These are phyloP conservation scores for Sarocladium kiliense DNA, from an alignment of 2,329 filamentous ascomycete species.

Conservation along the genomic window DNA sequence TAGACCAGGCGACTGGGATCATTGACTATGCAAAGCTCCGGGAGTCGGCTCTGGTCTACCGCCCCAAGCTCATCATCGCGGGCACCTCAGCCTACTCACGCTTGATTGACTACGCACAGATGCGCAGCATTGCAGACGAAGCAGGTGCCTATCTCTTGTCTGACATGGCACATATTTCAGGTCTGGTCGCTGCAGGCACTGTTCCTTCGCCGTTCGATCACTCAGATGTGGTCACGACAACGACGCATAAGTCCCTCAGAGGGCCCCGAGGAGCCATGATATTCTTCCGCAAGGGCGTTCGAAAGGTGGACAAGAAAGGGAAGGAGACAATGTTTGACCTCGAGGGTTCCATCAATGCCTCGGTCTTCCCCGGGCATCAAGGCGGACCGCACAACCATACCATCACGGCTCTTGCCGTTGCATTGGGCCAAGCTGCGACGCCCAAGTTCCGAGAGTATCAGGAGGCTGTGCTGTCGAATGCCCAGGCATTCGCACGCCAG, in stretches of 20 bases:
- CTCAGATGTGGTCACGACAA: conserved; percentile 94
- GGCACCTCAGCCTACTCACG: conserved; percentile 92
- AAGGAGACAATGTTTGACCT: conserved; percentile 75
- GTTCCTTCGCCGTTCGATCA: conserved; percentile 82
- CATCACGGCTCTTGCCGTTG: conserved; percentile 88
- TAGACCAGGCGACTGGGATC: conserved; percentile 79
- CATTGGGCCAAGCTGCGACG: conserved; percentile 82
- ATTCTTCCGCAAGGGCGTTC: conserved; percentile 90
- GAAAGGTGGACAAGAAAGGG: conserved; percentile 75
- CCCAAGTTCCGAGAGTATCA: conserved; percentile 89
- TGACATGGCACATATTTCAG: conserved; percentile 95
- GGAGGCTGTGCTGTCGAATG: conserved; percentile 77
- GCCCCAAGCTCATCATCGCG: conserved; percentile 89
- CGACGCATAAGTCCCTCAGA: conserved; percentile 92
- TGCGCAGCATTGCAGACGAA: conserved; percentile 83
- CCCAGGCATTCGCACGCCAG: conserved; percentile 71
- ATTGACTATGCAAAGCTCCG: conserved; percentile 91
- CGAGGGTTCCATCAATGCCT: conserved; percentile 86
- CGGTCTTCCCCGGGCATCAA: conserved; percentile 95
- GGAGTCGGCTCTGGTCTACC: conserved; percentile 77
- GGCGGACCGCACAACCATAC: conserved; percentile 98
- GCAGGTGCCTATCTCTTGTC: conserved; percentile 84
- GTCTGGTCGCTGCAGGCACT: conserved; percentile 82
- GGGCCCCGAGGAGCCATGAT: conserved; percentile 95
- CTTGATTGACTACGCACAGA: conserved; percentile 84